Evolutionary conservation across 2,329 filamentous ascomycete genomes (phyloP), one percentile per base, ranked within the genome.

Genomic region (Hypoxylon sp.): DNA sequence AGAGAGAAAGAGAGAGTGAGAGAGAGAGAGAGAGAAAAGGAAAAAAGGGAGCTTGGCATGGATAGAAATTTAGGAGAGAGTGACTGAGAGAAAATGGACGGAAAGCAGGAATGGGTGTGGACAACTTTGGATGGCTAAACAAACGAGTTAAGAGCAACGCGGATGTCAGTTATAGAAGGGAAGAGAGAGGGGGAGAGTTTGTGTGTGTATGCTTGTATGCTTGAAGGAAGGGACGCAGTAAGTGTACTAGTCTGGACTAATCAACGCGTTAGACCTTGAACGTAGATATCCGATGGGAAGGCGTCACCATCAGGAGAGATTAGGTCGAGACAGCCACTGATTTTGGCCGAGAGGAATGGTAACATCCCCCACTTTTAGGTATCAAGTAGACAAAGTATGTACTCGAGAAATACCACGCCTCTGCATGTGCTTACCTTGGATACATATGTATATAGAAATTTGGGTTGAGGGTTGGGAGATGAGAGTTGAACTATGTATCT

Each of bases 241-340:
- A 34, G 46, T 21, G 23, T 38, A 49, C 11, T 38, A 38, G 30
- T 51, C 23, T 21, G 30, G 45, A 49, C 11, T 38, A 46, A 36
- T 51, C 23, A 34, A 46, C 25, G 56, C 28, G 57, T 57, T 9
- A 48, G 43, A 17, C n/a, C 49, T 28, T 49, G 25, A 38, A 66
- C 21, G 21, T 62, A 38, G 38, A 51, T 56, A 3, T 21, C 41
- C 49, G 63, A 57, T 65, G 57, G 57, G 68, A 64, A 69, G 50
- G 66, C 28, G 63, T 62, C 63, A 67, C 66, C 58, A 34, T 46
- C 62, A 60, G 41, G 63, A 62, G 65, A 70, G 65, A 70, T 70
- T 70, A 68, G 48, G 45, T 70, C 68, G 28, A 70, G 68, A 70
- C 68, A 70, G 60, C 68, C 21, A 66, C 65, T 61, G 53, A 59